Evolutionary conservation across 1,284 basidiomycete species (phyloP).

Genomic region (Wolfiporia cocos): DNA sequence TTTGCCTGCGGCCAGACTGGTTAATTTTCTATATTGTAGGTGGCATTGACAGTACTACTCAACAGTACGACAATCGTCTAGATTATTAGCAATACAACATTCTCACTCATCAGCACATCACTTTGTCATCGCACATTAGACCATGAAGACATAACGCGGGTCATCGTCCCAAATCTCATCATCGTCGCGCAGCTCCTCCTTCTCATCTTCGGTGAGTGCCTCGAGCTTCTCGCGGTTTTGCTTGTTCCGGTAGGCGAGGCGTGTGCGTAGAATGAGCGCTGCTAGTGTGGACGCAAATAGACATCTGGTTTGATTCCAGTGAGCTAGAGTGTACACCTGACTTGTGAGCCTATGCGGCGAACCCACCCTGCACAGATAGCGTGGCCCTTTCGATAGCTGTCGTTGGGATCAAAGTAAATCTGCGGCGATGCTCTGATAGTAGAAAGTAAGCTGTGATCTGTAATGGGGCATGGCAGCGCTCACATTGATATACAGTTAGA

Average conservation of each 20-base stretch:
- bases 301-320: constrained; percentile 24
- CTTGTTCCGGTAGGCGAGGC: constrained; percentile 34
- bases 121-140: too few species aligned
- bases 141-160: constrained; percentile 37
- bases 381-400: constrained; percentile 45
- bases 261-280: constrained; percentile 36
- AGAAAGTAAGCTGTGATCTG: constrained; percentile 1
- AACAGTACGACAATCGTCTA: too few species aligned
- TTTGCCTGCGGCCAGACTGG: too few species aligned
- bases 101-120: too few species aligned
- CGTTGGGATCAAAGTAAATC: constrained; percentile 47
- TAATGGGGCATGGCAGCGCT: constrained; percentile 9
- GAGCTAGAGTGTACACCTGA: neutral
- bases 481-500: constrained; percentile 52
- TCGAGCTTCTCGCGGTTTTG: constrained; percentile 25
- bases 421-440: constrained; percentile 44
- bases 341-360: neutral
- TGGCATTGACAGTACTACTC: too few species aligned
- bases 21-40: too few species aligned
- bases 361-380: constrained; percentile 43
- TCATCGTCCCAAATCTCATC: constrained; percentile 40
- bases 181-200: constrained; percentile 18
- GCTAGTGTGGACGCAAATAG: constrained; percentile 33
- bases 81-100: too few species aligned
- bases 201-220: constrained; percentile 24